Evolutionary conservation across 2,329 filamentous ascomycete species (phyloP), one percentile per base, ranked within the genome.

Genomic region (Penicillium frequentans): DNA sequence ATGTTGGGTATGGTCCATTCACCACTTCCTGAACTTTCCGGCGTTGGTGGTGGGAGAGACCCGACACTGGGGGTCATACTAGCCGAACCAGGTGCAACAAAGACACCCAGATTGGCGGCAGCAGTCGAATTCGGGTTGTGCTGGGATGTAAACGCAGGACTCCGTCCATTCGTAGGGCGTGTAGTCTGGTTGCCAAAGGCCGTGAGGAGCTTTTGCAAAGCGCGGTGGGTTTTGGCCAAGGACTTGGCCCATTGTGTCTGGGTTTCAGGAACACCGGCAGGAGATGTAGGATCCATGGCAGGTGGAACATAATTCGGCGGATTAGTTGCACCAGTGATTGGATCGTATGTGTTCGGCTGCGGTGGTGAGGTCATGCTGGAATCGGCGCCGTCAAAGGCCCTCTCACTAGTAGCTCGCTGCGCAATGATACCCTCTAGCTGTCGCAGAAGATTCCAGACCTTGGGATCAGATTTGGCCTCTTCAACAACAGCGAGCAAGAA

Each of bases 241-340:
- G 77, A 78, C 46, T 78, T 77, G 5, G 76, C 75, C 77, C 77
- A 80, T 60, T 78, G 75, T 0, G 76, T 73, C 56, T 76, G 74
- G 2, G 70, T 70, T 35, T 77, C 74, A 19, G 68, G 63, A 3
- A 61, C 54, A 10, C 70, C 56, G 9, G 60, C 67, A 10, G 73
- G 68, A 21, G 71, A 69, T 19, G 62, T 69, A 21, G 67, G 64
- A 37, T 68, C 67, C 11, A 68, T 54, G 2, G 61, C 62, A 5
- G 67, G 61, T 5, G 67, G 65, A 43, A 70, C 68, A 42, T 66
- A 56, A 1, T 57, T 60, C 44, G 69, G 59, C 33, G 70, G 62
- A 42, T 73, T 72, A 5, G 67, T 68, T 9, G 64, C 63, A 14
- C 70, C 72, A 6, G 67, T 68, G 57, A 68, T 68, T 7, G 67